Percentiles rank a stretch among this genome's conserved stretches.
These are phyloP conservation scores for Lactarius tabidus DNA, from an alignment of 768 basidiomycete species.

Conservation along the genomic window DNA sequence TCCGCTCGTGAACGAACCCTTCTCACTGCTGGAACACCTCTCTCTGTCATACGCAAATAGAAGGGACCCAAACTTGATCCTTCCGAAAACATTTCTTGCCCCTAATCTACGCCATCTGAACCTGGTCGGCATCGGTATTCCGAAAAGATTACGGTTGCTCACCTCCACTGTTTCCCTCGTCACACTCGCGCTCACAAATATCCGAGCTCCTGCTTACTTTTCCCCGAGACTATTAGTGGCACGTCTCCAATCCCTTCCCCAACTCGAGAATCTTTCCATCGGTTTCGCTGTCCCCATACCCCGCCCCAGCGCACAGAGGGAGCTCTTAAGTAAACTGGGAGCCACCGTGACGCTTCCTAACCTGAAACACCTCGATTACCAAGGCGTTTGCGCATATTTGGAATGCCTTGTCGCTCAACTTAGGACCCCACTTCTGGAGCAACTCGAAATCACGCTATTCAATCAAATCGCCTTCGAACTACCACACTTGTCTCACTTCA, in stretches of 20 bases:
- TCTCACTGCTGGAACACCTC: not conserved
- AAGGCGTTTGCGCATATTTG: not conserved
- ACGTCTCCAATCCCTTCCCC: not conserved
- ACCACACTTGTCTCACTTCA: not conserved
- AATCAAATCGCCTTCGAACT: not conserved
- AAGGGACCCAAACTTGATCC: fast-evolving
- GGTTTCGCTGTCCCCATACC: not conserved
- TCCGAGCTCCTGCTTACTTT: not conserved
- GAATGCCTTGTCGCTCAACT: not conserved
- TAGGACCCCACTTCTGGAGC: not conserved
- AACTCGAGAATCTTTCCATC: not conserved
- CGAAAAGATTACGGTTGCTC: not conserved
- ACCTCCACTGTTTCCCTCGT: not conserved
- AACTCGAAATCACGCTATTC: not conserved
- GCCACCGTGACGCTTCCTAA: not conserved
- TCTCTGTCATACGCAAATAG: not conserved
- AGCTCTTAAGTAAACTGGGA: not conserved
- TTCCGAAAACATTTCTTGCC: not conserved
- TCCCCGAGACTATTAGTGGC: not conserved
- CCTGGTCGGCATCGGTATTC: not conserved
- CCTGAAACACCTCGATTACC: not conserved
- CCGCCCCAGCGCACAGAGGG: not conserved
- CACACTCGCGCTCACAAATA: not conserved
- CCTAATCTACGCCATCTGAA: not conserved
- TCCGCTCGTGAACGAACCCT: not conserved